Evolutionary conservation across 129 eudicot species (phyloP).

Genomic region (Centrapalus pauciflorus): DNA sequence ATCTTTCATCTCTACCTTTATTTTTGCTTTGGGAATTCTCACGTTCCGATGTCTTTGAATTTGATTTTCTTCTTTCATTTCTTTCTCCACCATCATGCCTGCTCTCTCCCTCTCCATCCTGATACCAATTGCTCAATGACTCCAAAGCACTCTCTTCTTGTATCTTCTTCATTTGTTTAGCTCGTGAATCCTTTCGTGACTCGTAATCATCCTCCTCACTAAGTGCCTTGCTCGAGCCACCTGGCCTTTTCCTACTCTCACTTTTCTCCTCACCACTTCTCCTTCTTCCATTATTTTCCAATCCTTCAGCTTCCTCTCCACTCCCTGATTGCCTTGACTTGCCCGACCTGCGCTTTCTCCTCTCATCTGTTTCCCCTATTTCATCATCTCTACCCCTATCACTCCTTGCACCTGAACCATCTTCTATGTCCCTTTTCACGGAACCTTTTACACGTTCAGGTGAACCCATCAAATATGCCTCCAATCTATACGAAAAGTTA

Average conservation of each 20-base stretch:
- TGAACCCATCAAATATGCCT: conserved; percentile 54
- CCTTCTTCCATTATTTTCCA: conserved; percentile 52
- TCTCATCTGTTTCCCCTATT: conserved; percentile 55
- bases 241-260: conserved; percentile 60
- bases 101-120: conserved; percentile 71
- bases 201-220: conserved; percentile 77
- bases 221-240: conserved; percentile 55
- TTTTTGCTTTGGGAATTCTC: conserved; percentile 39
- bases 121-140: conserved; percentile 75
- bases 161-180: conserved; percentile 58
- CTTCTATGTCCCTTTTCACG: conserved; percentile 51
- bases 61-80: conserved; percentile 50
- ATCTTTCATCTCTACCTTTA: conserved; percentile 48
- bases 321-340: conserved; percentile 52
- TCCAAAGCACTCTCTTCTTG: conserved; percentile 76
- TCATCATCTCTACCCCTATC: conserved; percentile 53
- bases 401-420: conserved; percentile 44
- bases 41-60: conserved; percentile 43
- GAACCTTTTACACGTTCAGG: conserved; percentile 56
- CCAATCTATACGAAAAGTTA: neutral
- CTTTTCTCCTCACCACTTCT: conserved; percentile 47
- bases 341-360: conserved; percentile 60
- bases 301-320: conserved; percentile 62
- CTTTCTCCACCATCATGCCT: conserved; percentile 56
- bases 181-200: conserved; percentile 44